These are phyloP conservation scores for Botrytis pseudocinerea DNA, from an alignment of 2,329 filamentous ascomycete genomes.

Conservation along the genomic window DNA sequence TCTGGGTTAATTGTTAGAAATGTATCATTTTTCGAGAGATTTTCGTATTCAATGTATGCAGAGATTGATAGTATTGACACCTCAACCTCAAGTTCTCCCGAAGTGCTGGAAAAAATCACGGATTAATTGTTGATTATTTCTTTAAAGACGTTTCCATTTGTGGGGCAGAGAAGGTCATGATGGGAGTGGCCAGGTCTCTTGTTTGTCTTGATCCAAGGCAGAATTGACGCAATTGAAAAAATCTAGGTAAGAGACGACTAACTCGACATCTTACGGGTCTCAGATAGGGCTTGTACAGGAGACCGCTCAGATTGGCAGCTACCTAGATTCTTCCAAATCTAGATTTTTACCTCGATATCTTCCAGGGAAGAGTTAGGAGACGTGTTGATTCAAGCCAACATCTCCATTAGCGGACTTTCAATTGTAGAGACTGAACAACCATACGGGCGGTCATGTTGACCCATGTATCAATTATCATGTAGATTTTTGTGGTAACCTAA, in stretches of 20 bases:
- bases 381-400: not conserved
- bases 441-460: not conserved
- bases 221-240: not conserved
- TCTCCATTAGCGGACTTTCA: not conserved
- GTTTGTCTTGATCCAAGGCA: not conserved
- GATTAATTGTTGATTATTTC: not conserved
- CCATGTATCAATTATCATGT: not conserved
- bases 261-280: not conserved
- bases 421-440: not conserved
- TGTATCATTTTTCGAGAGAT: not conserved
- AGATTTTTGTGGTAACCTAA: not conserved
- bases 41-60: not conserved
- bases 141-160: not conserved
- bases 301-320: not conserved
- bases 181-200: not conserved
- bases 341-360: not conserved
- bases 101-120: not conserved
- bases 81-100: not conserved
- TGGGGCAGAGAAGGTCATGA: not conserved
- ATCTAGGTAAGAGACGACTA: not conserved
- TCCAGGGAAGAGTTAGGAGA: not conserved
- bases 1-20: not conserved
- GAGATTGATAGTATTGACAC: not conserved
- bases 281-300: not conserved
- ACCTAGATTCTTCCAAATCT: not conserved